Conservation (phyloP, 805 yeast genomes). For the Candida alai region DNA sequence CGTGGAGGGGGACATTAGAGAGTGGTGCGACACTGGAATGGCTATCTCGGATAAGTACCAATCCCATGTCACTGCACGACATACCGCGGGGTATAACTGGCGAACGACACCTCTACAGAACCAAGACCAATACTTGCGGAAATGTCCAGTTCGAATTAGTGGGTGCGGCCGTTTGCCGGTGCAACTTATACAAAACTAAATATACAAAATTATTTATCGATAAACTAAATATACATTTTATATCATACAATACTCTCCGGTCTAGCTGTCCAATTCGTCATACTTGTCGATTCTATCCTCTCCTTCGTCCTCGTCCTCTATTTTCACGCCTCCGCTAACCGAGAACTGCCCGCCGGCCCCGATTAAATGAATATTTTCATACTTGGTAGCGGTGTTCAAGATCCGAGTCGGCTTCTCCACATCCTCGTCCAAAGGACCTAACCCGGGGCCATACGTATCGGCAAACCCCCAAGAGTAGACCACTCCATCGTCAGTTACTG, state of each 20-base stretch:
- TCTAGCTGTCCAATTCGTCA: constrained; percentile 49
- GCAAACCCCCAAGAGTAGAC: constrained; percentile 98
- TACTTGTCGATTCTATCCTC: constrained; percentile 49
- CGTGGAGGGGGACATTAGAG: too few species aligned
- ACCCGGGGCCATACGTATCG: constrained; percentile 93
- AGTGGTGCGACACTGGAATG: too few species aligned
- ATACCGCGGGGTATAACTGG: too few species aligned
- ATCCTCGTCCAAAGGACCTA: constrained; percentile 88
- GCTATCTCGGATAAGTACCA: too few species aligned
- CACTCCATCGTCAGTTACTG: constrained; percentile 78
- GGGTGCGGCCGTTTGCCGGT: too few species aligned
- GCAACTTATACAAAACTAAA: too few species aligned
- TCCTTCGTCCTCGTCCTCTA: constrained; percentile 46
- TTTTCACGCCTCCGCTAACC: constrained; percentile 76
- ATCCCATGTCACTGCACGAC: too few species aligned
- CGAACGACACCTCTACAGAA: too few species aligned
- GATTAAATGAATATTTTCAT: constrained; percentile 61
- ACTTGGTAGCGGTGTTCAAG: constrained; percentile 88
- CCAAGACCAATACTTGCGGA: too few species aligned
- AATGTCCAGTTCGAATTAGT: too few species aligned
- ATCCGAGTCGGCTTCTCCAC: constrained; percentile 85
- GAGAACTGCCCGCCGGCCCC: constrained; percentile 99
- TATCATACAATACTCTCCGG: too few species aligned
- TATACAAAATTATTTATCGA: too few species aligned
- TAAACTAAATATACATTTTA: neutral